A percentile compares a stretch with the other conserved stretches of the same genome.
Evolutionary conservation across 2,329 filamentous ascomycete genomes (phyloP).

Genomic region (Daldinia sp.): DNA sequence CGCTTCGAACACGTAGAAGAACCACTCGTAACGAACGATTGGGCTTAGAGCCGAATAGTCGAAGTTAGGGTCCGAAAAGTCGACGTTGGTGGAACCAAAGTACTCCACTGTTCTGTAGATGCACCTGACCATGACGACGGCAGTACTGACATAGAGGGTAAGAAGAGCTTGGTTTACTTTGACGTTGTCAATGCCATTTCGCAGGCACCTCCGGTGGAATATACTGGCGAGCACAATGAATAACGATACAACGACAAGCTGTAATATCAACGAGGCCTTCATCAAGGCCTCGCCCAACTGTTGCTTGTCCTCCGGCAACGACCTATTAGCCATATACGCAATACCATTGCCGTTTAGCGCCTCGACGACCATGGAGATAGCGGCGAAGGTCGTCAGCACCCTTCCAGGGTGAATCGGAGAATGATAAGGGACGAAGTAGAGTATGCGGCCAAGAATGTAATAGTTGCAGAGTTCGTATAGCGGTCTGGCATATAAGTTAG

Average conservation of each 20-base stretch:
- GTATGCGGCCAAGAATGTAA: slow-evolving; percentile 62
- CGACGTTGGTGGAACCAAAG: slow-evolving; percentile 56
- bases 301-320: slow-evolving; percentile 50
- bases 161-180: slow-evolving; percentile 51
- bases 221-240: slow-evolving; percentile 58
- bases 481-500: slow-evolving; percentile 50
- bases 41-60: slow-evolving; percentile 52
- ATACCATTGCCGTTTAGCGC: slow-evolving; percentile 59
- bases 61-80: slow-evolving; percentile 50
- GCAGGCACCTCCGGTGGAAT: slow-evolving; percentile 58
- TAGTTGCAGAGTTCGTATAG: slow-evolving; percentile 66
- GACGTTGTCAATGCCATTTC: slow-evolving; percentile 46
- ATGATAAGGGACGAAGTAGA: slow-evolving; percentile 66
- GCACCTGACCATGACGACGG: slow-evolving; percentile 61
- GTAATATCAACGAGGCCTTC: slow-evolving; percentile 61
- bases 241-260: slow-evolving; percentile 59
- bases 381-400: slow-evolving; percentile 53
- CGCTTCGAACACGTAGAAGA: slow-evolving; percentile 67
- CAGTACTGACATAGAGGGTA: slow-evolving; percentile 60
- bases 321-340: slow-evolving; percentile 56
- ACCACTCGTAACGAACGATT: slow-evolving; percentile 65
- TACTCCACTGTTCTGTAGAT: slow-evolving; percentile 68
- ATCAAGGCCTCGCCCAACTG: slow-evolving; percentile 56
- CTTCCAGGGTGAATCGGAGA: slow-evolving; percentile 56
- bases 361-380: slow-evolving; percentile 57